Evolutionary conservation across 257 asterid species (phyloP), one percentile per base, ranked within the genome.

Genomic region (Solanum verrucosum): DNA sequence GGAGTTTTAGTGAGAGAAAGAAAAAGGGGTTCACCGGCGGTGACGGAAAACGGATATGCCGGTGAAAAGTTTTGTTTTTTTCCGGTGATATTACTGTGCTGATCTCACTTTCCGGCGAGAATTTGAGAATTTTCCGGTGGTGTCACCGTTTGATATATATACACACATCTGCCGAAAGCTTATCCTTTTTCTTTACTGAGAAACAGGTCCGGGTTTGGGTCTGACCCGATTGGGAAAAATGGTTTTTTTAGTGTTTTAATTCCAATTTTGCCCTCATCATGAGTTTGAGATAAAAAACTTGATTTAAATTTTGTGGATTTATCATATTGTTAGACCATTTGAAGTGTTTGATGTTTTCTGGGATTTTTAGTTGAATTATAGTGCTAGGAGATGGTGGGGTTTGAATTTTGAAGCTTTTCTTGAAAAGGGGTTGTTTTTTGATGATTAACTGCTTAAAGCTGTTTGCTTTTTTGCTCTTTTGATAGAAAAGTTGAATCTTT

Each of bases 81-180:
- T 7, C 81, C 59, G 89, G 90, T 88, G 87, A 87, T 72, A 25
- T 84, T 85, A 18, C 85, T 21, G 42, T 87, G 63, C 46, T 49
- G 44, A 79, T 88, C 75, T 84, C 88, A 89, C 84, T 88, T 88
- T 27, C 89, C 88, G 88, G 87, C 31, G 16, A 42, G 78, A 23
- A n/a, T 78, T 87, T 31, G n/a, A 42, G 84, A 25, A n/a, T 83
- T 87, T 65, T 73, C 83, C 75, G 84, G 89, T 84, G 87, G 84
- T 84, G 15, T 71, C 83, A 52, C 87, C 87, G 89, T 89, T 87
- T 83, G 65, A 37, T 91, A 33, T 56, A 56, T 52, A 52, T 6
- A 18, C 29, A 44, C 4, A 31, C 21, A 63, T 81, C 42, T 33
- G 34, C 82, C 40, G 37, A 65, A 49, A 44, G 40, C 14, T 33